Base-by-base conservation (phyloP, 2,329 filamentous ascomycete species). In the Epichloe hybrida region DNA sequence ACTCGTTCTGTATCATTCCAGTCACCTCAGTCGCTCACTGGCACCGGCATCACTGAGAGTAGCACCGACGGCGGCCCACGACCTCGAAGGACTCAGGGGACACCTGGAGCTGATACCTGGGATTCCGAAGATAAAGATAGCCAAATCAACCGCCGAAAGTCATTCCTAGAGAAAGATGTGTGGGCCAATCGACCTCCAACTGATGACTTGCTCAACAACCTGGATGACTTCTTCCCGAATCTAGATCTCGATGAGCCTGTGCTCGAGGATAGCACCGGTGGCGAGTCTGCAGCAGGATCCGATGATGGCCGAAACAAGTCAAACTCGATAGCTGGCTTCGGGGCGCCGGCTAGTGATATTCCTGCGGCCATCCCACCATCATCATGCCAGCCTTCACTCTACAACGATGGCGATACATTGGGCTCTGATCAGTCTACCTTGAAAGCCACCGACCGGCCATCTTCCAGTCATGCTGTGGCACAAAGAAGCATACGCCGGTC, bases 151-250 rank as follows among this genome's bases (percentile, higher is more conserved):
- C 79, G 88, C 34, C 81, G 89, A 52, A 87, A 93, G 63, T 97
- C 91, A 0, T 97, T 98, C 63, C 86, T 90, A 43, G 85, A 90
- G 61, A 84, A 86, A 61, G 91, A 97, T 64, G 80, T 96, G 21
- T 98, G 93, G 93, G 93, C 93, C 47, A 96, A 91, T 67, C 88
- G 93, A 74, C 93, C 94, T 49, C 88, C 93, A 6, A 86, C 93
- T 4, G 93, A 98, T 66, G 90, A 89, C 50, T 86, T 98, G 63
- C 85, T 98, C 60, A 88, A 95, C 70, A 88, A 96, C 66, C 88
- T 98, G 53, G 93, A 98, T 65, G 90, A 95, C 63, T 97, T 95
- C 82, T 98, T 98, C 81, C 94, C 93, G 11, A 91, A 95, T 61
- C 80, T 98, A 55, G 90, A 98, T 68, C 84, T 98, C 37, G 93